phyloP scores from a whole-genome alignment of 75 land plant species.

The Pinus tabuliformis region DNA sequence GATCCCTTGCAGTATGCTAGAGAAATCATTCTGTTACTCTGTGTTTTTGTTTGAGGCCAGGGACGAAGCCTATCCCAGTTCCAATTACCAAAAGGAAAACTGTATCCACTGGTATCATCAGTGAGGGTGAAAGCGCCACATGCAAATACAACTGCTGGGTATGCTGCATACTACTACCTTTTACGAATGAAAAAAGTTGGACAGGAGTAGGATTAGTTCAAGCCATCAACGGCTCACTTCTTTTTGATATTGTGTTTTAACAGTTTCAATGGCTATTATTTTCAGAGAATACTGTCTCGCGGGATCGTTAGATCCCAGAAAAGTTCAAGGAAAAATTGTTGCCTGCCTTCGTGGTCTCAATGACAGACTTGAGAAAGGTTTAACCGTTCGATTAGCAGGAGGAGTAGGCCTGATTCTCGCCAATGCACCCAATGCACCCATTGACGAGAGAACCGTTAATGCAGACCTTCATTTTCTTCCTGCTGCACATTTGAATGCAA shows the following conservation, averaged over 20 bases:
- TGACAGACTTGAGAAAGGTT: slow-evolving; percentile 1
- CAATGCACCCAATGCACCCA: slow-evolving; percentile 3
- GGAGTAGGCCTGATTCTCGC: slow-evolving; percentile 33
- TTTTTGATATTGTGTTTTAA: too few relatives aligned
- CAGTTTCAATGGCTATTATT: too few relatives aligned
- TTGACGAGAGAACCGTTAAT: slow-evolving; percentile 3
- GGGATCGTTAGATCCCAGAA: slow-evolving; percentile 16
- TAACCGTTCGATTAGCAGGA: slow-evolving; percentile 25
- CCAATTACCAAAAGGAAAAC: not conserved
- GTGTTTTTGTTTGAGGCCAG: not conserved
- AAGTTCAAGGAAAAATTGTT: slow-evolving; percentile 33
- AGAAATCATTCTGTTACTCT: too few relatives aligned
- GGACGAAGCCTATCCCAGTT: not conserved
- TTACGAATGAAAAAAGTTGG: too few relatives aligned
- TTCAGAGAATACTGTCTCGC: slow-evolving; percentile 6
- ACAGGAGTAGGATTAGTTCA: too few relatives aligned
- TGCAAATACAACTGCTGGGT: not conserved
- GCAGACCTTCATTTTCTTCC: slow-evolving; percentile 60
- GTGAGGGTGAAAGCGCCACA: not conserved
- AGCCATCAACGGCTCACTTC: too few relatives aligned
- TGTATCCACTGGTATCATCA: slow-evolving; percentile 19
- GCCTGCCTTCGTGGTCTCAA: slow-evolving; percentile 15
- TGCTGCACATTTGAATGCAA: slow-evolving; percentile 23
- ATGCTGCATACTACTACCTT: not conserved
- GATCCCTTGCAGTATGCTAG: not conserved